Conservation (phyloP, 345 rosid species). For the Leavenworthia alabamica region DNA sequence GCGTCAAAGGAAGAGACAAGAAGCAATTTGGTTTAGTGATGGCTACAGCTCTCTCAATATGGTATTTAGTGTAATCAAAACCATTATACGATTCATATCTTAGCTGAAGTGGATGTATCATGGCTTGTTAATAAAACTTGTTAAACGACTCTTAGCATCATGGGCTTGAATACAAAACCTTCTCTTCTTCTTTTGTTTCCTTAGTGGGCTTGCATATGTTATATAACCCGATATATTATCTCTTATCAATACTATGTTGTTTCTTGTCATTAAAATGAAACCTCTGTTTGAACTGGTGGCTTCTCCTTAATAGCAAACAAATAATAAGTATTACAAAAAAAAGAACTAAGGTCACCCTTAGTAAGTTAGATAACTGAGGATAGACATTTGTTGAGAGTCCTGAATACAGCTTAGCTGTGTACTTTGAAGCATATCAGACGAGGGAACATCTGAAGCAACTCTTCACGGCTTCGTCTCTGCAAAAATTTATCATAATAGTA, state of each 20-base stretch:
- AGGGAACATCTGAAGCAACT: conserved; percentile 69
- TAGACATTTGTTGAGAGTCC: conserved; percentile 8
- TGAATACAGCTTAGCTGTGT: conserved; percentile 54
- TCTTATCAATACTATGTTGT: no score
- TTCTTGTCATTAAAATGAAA: no score
- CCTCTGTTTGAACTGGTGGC: no score
- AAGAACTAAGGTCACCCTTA: neutral
- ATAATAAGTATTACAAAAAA: neutral
- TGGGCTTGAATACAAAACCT: no score
- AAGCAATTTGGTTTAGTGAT: conserved; percentile 16
- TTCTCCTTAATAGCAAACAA: neutral
- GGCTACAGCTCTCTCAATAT: conserved; percentile 17
- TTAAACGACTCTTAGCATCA: neutral
- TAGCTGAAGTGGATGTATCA: conserved; percentile 13
- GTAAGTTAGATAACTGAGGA: neutral
- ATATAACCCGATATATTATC: no score
- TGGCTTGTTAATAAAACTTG: conserved; percentile 20
- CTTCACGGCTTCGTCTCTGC: conserved; percentile 68
- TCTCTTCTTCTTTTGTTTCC: no score
- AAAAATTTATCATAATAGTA: neutral
- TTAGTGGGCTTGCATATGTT: no score
- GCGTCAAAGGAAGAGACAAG: conserved; percentile 8
- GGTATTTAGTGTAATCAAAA: conserved; percentile 15
- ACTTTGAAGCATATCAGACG: conserved; percentile 74
- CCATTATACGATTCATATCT: neutral